Base-by-base conservation (phyloP, 495 filamentous ascomycete genomes). In the Penicillium riverlandense region DNA sequence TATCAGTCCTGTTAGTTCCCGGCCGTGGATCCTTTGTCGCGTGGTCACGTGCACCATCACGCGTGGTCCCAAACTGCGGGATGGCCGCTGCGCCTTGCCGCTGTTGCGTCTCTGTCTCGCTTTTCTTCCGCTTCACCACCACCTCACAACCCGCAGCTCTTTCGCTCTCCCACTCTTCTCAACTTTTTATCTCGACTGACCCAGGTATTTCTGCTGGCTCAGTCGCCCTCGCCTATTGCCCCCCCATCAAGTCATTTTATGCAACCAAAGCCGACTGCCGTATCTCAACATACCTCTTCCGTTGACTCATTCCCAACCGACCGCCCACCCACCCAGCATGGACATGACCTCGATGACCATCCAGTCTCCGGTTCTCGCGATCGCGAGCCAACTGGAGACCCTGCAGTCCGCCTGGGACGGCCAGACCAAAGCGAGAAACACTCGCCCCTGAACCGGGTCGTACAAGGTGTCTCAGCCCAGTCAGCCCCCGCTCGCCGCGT, bases 181-280 rank as follows among this genome's bases (percentile, higher is more conserved):
- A 32, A 40, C 27, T 40, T 43, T 29, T 39, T 31, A 8, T 36
- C 43, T 52, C 61, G 70, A 64, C 70, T 74, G 70, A 63, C 45
- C 66, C 67, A 67, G 70, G 52, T 40, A 37, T 38, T 38, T 35
- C 45, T 42, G 37, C 70, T 74, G 71, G 86, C 79, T 88, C 87
- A 85, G 87, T 88, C 84, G 65, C 63, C 63, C 55, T 45, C 37
- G 43, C 50, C 31, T 45, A 52, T 57, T 54, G 43, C 52, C 66
- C 54, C 65, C 61, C 57, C 47, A 50, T 49, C 67, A 66, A 64
- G 62, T 61, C 69, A 70, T 83, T 96, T 82, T 94, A 96, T 96
- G 90, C 89, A 91, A 82, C 69, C 83, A 79, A 84, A 84, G 80
- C 74, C 76, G 56, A 67, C 73, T 63, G 75, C 80, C 63, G 71